Base-by-base conservation (phyloP, 2,329 filamentous ascomycete species). In the Lachnellula cervina region DNA sequence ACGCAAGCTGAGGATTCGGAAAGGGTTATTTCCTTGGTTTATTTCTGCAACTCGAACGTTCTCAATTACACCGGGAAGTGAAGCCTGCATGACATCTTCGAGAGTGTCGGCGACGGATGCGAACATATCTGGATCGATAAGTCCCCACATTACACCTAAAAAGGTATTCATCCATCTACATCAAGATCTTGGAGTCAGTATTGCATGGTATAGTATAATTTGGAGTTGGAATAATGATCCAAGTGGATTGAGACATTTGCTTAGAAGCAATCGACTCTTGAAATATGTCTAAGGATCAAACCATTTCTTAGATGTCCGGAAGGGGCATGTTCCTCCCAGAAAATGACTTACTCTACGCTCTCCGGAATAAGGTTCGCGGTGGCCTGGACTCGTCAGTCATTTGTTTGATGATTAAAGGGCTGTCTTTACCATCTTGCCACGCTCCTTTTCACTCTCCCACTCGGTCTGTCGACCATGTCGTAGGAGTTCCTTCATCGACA, bases 81-180 rank as follows among this genome's bases (percentile, higher is more conserved):
- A 96, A 19, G 92, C 93, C 70, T 95, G 91, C 93, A 97, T 97
- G 62, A 97, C 89, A 70, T 97, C 93, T 73, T 94, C 89, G 5
- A 94, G 81, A 13, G 89, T 97, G 69, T 97, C 94, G n/a, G 92
- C 92, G 8, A 97, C 82, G 1, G 52, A 83, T n/a, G 83, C 77
- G 71, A 99, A 94, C 88, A 97, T 95, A 44, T 97, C 93, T 0
- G 94, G 93, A 67, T 97, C 95, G 61, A 97, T 86, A 4, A 97
- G 76, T 0, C 90, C 89, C 94, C 94, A 99, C 44, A 94, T 80
- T 43, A 96, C 82, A 1, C 82, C 83, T 4, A 97, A 73, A 50
- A 94, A 82, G 0, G 89, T 92, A 70, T 99, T 99, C 81, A 99
- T 87, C 94, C 94, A 97, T 9, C 28, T 32, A 32, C 8, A 9